Evolutionary conservation across 768 basidiomycete genomes (phyloP).

Genomic region (Tulasnella sp.): DNA sequence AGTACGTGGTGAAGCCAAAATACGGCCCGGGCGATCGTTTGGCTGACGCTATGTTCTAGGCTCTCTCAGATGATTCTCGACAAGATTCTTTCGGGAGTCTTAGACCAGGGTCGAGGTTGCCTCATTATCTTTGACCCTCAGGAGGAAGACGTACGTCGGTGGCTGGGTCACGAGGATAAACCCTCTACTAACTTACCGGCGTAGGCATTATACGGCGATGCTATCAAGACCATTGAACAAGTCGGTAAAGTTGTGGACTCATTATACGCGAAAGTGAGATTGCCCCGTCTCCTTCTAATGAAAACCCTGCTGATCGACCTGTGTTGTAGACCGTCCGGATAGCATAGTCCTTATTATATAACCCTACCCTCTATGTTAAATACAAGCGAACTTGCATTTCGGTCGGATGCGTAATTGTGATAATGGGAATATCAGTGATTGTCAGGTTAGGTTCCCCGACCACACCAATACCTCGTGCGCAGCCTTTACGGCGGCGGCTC

Average conservation of each 20-base stretch:
- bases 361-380: no score
- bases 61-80: conserved; percentile 98
- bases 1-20: conserved; percentile 44
- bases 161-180: background rate
- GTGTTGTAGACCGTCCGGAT: conserved; percentile 2
- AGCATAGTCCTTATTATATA: no score
- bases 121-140: conserved; percentile 84
- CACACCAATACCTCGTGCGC: no score
- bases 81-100: conserved; percentile 85
- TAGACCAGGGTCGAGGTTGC: conserved; percentile 94
- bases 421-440: no score
- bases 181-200: background rate
- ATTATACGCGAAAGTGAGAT: conserved; percentile 68
- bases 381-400: no score
- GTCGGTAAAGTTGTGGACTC: conserved; percentile 89
- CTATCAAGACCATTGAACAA: conserved; percentile 82
- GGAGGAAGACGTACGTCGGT: conserved; percentile 75
- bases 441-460: no score
- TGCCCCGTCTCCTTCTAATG: background rate
- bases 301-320: background rate
- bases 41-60: conserved; percentile 39
- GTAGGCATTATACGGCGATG: conserved; percentile 80
- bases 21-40: background rate
- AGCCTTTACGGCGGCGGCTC: no score
- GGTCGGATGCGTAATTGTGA: no score